These are phyloP conservation scores for Lecanicillium sp. DNA, from an alignment of 2,329 filamentous ascomycete genomes.

Conservation along the genomic window DNA sequence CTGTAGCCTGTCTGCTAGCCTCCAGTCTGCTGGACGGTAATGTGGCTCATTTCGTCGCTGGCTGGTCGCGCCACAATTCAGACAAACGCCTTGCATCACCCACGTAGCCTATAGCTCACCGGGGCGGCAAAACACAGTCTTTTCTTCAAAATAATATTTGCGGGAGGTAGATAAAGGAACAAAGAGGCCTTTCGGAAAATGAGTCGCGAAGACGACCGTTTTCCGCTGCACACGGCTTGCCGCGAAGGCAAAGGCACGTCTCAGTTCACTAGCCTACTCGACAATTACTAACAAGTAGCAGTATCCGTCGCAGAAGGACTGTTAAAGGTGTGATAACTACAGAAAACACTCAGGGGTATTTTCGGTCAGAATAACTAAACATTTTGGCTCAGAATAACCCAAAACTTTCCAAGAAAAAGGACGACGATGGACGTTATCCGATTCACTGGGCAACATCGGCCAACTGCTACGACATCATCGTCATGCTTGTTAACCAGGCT, in stretches of 20 bases:
- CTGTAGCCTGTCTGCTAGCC: background rate
- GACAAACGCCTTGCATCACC: background rate
- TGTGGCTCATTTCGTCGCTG: no score
- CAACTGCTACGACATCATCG: conserved; percentile 67
- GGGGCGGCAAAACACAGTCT: no score
- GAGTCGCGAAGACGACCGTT: conserved; percentile 48
- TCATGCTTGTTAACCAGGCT: conserved; percentile 60
- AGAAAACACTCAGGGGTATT: background rate
- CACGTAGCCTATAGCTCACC: no score
- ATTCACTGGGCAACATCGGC: conserved; percentile 92
- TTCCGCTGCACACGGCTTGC: conserved; percentile 78
- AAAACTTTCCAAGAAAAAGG: conserved; percentile 61
- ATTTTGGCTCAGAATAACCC: conserved; percentile 57
- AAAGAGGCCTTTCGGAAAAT: conserved; percentile 10
- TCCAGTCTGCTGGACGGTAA: no score
- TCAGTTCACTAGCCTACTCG: background rate
- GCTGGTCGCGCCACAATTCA: no score
- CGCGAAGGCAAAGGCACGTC: conserved; percentile 72
- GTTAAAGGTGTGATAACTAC: conserved; percentile 17
- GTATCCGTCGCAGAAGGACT: conserved; percentile 61
- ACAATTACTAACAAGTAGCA: conserved; percentile 24
- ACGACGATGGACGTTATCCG: conserved; percentile 81
- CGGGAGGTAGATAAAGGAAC: background rate
- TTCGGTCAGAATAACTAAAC: background rate
- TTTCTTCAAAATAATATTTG: no score